Evolutionary conservation across 176 grass and related monocot species (phyloP), one percentile per base, ranked within the genome.

Genomic region (Aegilops sharonensis): DNA sequence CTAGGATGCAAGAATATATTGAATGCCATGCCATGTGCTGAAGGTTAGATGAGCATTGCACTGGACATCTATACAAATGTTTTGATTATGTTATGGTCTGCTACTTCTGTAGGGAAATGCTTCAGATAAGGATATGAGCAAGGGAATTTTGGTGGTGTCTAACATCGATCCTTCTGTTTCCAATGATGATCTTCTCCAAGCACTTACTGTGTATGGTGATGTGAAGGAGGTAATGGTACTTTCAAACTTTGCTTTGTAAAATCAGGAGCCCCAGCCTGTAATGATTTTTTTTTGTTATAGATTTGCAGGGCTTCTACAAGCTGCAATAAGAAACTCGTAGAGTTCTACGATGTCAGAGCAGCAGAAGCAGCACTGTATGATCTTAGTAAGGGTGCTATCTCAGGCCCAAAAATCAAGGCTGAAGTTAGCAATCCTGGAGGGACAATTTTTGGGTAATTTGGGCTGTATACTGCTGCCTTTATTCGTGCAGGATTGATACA

Each of bases 321-420:
- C 68, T 63, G 77, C 87, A 84, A 81, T 40, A 91, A 84, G 57
- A 92, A 92, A 39, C 72, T 83, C 23, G 78, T 94, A 54, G 93
- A 90, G 78, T 94, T 86, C 90, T 94, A 90, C 92, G 90, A 94
- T 68, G 57, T 86, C 62, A 87, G 90, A 88, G 88, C 90, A 78
- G 93, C 90, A 57, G 90, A 94, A 81, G 85, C 77, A 63, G 83
- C 85, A 12, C 35, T 88, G 32, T 81, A 74, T 86, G 82, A 78
- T 32, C 88, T 92, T 88, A 92, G 78, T 73, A 92, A 85, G 54
- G 86, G 63, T 68, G 85, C 86, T 52, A 84, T 90, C 71, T 74
- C 85, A 65, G 86, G 90, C 82, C 84, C 61, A 84, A 88, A 88
- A 84, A 90, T 92, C 61, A 90, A 86, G 64, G 85, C 86, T 92